Evolutionary conservation across 2,329 filamentous ascomycete species (phyloP).

Genomic region (Onygenales sp.): DNA sequence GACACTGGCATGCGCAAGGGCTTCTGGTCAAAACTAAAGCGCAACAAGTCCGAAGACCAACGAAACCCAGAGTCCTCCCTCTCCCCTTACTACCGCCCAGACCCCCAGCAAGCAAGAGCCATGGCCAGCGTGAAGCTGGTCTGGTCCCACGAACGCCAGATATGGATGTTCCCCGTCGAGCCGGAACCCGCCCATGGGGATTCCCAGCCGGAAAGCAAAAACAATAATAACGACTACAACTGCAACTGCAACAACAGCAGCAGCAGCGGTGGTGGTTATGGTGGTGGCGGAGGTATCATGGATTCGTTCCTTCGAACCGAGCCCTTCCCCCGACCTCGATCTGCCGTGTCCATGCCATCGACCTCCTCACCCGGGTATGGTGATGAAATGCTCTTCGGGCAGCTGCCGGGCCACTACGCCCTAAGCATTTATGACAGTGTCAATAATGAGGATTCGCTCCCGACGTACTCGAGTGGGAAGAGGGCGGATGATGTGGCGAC

Average conservation of each 20-base stretch:
- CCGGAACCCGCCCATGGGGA: neutral
- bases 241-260: neutral
- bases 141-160: slow-evolving; percentile 10
- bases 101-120: slow-evolving; percentile 5
- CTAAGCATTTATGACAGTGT: slow-evolving; percentile 4
- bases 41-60: neutral
- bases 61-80: neutral
- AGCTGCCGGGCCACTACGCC: slow-evolving; percentile 11
- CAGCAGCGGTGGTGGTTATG: neutral
- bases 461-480: slow-evolving; percentile 3
- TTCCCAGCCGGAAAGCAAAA: neutral
- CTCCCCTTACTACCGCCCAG: neutral
- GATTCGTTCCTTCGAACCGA: neutral
- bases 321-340: neutral
- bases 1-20: slow-evolving; percentile 5
- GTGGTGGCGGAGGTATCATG: neutral
- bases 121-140: slow-evolving; percentile 7
- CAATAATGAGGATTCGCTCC: slow-evolving; percentile 7
- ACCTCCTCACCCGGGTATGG: neutral
- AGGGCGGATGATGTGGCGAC: slow-evolving; percentile 9
- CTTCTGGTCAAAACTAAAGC: slow-evolving; percentile 7
- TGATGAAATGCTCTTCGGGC: slow-evolving; percentile 12
- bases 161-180: slow-evolving; percentile 9
- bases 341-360: too few relatives aligned
- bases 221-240: neutral